Base-by-base conservation (phyloP, 768 basidiomycete species). In the Favolaschia claudopus region DNA sequence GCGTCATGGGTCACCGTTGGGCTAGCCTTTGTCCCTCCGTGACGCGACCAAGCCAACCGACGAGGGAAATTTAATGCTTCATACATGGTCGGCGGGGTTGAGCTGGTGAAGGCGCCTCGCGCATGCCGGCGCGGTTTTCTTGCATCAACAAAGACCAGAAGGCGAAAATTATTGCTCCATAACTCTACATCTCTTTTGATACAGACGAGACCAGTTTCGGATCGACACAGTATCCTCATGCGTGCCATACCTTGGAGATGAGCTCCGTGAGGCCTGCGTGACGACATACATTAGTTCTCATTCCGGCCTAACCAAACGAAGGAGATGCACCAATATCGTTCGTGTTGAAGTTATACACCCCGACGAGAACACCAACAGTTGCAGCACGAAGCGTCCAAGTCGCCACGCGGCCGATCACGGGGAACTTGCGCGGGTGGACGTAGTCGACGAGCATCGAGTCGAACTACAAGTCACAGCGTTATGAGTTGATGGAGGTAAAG, bases 261-360 rank as follows among this genome's bases (percentile, higher is more conserved):
- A 58, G 67, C 31, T 61, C 62, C 22, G 60, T 65, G 60, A 67
- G 49, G 43, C 58, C 50, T 57, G 46, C 38, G 27, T 55, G n/a
- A 60, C 43, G 20, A 29, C 39, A 38, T 6, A 19, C 34, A 31
- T 42, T 7, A 22, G 48, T 10, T n/a, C n/a, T n/a, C n/a, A 13
- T 28, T 17, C 19, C 28, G 10, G 42, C 28, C 28, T 37, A 36
- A 56, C 59, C 10, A 50, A 13, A 59, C 42, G 34, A 49, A 33
- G n/a, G 29, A 31, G 8, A 82, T 92, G 65, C 66, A 97, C 97
- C 96, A 62, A 99, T 88, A 72, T 99, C 96, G 71, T 96, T 95
- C 38, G 97, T 98, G 79, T 99, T 98, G 82, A 99, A 98, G 74
- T 97, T 91, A 79, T 97, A 99, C 7, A 98, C 85, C 15, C 97